These are phyloP conservation scores for Yamadazyma trypodendri DNA, from an alignment of 1,139 yeast species.

Conservation along the genomic window DNA sequence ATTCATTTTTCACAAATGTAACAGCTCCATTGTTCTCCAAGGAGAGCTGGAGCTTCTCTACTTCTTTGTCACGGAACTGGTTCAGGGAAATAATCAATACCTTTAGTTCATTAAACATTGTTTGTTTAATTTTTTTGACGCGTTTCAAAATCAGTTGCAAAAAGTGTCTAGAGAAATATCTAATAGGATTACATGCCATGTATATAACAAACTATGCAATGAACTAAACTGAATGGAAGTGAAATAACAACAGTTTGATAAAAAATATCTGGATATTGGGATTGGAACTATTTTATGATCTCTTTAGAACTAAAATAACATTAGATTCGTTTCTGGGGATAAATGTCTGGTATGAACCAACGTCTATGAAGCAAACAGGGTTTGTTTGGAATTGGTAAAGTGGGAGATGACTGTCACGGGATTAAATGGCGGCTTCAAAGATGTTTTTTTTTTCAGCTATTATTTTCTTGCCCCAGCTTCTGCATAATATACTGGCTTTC, in stretches of 20 bases:
- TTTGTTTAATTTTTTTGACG: constrained; percentile 1
- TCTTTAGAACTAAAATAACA: constrained; percentile 2
- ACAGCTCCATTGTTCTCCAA: constrained; percentile 23
- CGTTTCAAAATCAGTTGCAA: too few species aligned
- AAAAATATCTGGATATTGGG: neutral
- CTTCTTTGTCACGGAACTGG: constrained; percentile 22
- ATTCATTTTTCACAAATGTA: constrained; percentile 24
- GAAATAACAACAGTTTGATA: neutral
- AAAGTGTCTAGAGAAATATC: too few species aligned
- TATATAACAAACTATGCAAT: constrained; percentile 6
- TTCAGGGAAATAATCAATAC: constrained; percentile 38
- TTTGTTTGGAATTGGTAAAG: too few species aligned
- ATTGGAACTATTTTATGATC: neutral
- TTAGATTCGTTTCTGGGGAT: constrained; percentile 2
- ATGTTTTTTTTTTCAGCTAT: constrained; percentile 35
- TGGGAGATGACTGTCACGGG: too few species aligned
- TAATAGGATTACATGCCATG: neutral
- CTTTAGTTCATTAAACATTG: constrained; percentile 14
- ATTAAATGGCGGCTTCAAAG: too few species aligned
- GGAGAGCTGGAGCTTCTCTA: constrained; percentile 18
- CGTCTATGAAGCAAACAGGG: neutral
- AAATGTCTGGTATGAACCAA: constrained; percentile 1
- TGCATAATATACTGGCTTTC: constrained; percentile 85
- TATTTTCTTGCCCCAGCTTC: constrained; percentile 84
- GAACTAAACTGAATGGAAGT: constrained; percentile 4